Conservation (phyloP, 192 early-diverging fungal genomes). For the Umbelopsis sp. region DNA sequence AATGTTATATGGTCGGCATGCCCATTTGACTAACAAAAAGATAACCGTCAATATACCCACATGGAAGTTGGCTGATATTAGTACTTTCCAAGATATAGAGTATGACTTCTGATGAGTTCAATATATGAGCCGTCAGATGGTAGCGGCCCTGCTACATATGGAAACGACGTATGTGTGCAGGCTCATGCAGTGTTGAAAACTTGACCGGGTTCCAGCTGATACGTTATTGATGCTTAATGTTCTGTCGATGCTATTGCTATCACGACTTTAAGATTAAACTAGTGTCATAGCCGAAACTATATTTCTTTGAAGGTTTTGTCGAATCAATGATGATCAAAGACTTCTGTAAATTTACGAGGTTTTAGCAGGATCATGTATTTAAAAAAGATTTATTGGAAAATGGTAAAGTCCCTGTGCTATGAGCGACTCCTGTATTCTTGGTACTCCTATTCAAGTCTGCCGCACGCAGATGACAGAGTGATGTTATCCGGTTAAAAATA, state of each 20-base stretch:
- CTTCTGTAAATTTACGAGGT: not conserved
- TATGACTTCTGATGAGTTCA: no score
- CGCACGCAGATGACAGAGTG: not conserved
- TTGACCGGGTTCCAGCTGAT: not conserved
- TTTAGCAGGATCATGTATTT: not conserved
- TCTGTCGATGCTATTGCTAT: no score
- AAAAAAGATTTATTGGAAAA: no score
- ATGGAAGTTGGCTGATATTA: no score
- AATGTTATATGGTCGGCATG: no score
- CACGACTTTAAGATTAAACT: no score
- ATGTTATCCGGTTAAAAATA: not conserved
- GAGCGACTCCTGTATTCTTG: slow-evolving; percentile 3
- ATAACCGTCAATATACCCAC: no score
- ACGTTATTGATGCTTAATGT: no score
- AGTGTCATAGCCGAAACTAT: not conserved
- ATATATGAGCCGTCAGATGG: not conserved
- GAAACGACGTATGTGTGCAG: not conserved
- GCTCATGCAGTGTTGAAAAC: not conserved
- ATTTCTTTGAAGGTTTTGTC: not conserved
- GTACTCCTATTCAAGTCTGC: slow-evolving; percentile 4
- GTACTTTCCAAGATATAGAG: no score
- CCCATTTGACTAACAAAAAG: no score
- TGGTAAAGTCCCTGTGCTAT: slow-evolving; percentile 19
- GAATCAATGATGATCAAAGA: not conserved
- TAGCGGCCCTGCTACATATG: not conserved